These are phyloP conservation scores for Rhododendron griersonianum DNA, from an alignment of 148 eudicot species.

Conservation along the genomic window DNA sequence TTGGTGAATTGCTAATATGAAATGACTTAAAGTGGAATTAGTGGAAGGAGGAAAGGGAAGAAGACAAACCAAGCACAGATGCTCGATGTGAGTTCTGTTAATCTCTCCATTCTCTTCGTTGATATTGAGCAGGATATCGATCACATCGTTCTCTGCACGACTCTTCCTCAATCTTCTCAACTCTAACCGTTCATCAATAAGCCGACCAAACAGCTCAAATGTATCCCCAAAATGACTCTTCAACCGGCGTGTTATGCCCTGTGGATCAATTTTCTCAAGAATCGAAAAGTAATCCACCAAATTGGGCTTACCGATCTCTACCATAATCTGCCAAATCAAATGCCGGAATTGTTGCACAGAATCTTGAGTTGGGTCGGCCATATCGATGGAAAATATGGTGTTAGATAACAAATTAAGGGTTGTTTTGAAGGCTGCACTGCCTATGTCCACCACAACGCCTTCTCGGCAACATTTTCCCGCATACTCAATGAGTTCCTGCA, in stretches of 20 bases:
- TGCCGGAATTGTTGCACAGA: not conserved
- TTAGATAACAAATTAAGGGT: slow-evolving; percentile 2
- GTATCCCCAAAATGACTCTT: not conserved
- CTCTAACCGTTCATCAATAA: slow-evolving; percentile 11
- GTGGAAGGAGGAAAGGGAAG: not conserved
- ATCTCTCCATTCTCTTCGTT: slow-evolving; percentile 4
- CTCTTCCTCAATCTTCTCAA: not conserved
- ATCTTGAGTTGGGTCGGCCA: slow-evolving; percentile 5
- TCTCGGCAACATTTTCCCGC: not conserved
- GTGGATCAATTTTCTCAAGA: not conserved
- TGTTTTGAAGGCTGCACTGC: not conserved
- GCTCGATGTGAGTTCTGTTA: slow-evolving; percentile 13
- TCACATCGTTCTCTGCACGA: slow-evolving; percentile 5
- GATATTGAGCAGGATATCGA: slow-evolving; percentile 16
- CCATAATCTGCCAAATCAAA: not conserved
- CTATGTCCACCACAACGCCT: slow-evolving; percentile 3
- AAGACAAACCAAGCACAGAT: slow-evolving; percentile 10
- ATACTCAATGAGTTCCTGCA: not conserved
- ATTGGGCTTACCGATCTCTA: slow-evolving; percentile 12
- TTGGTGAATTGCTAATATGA: not conserved
- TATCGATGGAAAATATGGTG: not conserved
- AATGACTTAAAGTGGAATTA: not conserved
- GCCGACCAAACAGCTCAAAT: not conserved
- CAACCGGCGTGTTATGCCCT: not conserved
- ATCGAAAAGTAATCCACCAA: slow-evolving; percentile 12